These are phyloP conservation scores for Syzygium syzygioides DNA, from an alignment of 441 rosid species.

Conservation along the genomic window DNA sequence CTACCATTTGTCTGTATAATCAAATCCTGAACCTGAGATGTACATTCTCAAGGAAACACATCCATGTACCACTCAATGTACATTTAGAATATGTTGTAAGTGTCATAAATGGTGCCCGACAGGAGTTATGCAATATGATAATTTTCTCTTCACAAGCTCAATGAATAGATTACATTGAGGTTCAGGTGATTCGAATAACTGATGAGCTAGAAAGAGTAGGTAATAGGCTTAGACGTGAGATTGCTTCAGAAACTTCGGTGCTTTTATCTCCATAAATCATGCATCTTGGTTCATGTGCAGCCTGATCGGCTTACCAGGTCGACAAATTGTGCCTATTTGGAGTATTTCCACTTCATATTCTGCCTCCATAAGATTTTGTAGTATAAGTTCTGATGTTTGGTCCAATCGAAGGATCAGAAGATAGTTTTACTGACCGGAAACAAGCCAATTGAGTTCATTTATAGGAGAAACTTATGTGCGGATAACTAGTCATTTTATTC, in stretches of 20 bases:
- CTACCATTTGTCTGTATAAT: not conserved
- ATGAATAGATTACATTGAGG: not conserved
- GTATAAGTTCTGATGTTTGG: not conserved
- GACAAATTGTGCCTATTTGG: not conserved
- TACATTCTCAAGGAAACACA: not conserved
- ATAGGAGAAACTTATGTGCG: not conserved
- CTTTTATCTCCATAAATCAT: not conserved
- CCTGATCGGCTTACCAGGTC: not conserved
- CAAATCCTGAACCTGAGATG: not conserved
- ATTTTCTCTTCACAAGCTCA: not conserved
- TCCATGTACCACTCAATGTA: not conserved
- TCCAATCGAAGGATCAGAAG: not conserved
- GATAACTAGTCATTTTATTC: not conserved
- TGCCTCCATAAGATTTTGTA: not conserved
- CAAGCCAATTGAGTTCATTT: not conserved
- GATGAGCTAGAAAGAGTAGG: not conserved
- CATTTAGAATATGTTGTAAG: not conserved
- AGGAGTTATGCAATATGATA: not conserved
- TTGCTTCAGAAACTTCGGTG: not conserved
- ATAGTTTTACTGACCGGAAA: not conserved
- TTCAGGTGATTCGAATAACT: not conserved
- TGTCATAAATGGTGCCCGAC: not conserved
- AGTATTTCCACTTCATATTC: not conserved
- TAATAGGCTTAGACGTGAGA: not conserved
- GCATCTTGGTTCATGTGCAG: not conserved